Base-by-base conservation (phyloP, 352 stramenopile species). In the Elongisporangium senticosum region DNA sequence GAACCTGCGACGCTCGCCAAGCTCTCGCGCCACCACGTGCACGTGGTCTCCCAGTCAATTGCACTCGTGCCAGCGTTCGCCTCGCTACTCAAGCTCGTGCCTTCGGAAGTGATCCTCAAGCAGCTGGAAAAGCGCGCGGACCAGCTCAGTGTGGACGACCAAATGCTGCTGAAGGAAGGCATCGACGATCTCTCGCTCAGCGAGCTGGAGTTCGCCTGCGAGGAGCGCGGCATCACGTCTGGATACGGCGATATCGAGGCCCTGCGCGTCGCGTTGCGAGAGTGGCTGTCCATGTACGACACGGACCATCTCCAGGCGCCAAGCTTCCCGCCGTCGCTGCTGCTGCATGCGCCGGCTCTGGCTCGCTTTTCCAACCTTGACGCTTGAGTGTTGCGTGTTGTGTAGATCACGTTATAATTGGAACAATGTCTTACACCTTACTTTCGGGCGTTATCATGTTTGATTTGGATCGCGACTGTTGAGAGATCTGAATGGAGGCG, bases 281-380 rank as follows among this genome's bases (percentile, higher is more conserved):
- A 95, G 51, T 95, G 85, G 85, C 72, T 95, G 8, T 69, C 69
- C 24, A 89, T 95, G 71, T 95, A 95, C 63, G 71, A 86, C 52
- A 53, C 60, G n/a, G 69, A 83, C 59, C 67, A 77, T 50, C 56
- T 62, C 13, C 57, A 62, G 11, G 64, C 62, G 5, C 68, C 65
- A 11, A 54, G 55, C 24, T 59, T 88, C 8, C 77, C 85, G 0
- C 28, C 75, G 10, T 90, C 85, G 26, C 64, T 95, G 26, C 50
- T 95, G 57, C 68, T 93, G 17, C 85, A 95, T 55, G 85, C 85
- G 52, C 85, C 85, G 4, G 83, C 77, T 6, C 63, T 93, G n/a
- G 66, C 74, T 28, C 66, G 49, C 47, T 86, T 86, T 52, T 59
- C 58, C 28, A 64, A 61, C 11, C 51, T 43, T 10, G 47, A 50